These are phyloP conservation scores for Cercophora scortea DNA, from an alignment of 495 filamentous ascomycete genomes.

Conservation along the genomic window DNA sequence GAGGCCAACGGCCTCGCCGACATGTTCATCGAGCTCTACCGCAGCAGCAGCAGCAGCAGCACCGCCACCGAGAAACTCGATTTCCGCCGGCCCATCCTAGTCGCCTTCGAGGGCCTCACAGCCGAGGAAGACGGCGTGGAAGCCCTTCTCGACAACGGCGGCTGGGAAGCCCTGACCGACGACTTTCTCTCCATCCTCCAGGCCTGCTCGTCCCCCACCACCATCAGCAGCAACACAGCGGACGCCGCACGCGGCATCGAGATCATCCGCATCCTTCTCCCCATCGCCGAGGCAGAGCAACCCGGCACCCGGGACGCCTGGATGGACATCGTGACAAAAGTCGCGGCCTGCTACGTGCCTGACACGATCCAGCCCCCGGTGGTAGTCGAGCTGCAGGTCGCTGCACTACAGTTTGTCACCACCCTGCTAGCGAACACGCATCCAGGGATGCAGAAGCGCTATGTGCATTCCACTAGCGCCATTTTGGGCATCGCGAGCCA, in stretches of 20 bases:
- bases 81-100: conserved; percentile 43
- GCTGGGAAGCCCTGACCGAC: conserved; percentile 39
- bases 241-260: conserved; percentile 40
- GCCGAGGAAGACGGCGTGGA: conserved; percentile 35
- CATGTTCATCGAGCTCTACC: conserved; percentile 51
- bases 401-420: conserved; percentile 42
- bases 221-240: background rate
- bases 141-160: conserved; percentile 33
- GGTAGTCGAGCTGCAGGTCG: conserved; percentile 40
- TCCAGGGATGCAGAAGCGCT: conserved; percentile 36
- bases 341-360: conserved; percentile 27
- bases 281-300: conserved; percentile 34
- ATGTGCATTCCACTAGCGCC: conserved; percentile 31
- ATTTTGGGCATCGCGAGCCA: conserved; percentile 31
- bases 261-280: conserved; percentile 43
- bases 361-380: conserved; percentile 2
- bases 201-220: conserved; percentile 1
- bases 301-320: conserved; percentile 36
- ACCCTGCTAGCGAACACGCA: conserved; percentile 38
- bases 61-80: conserved; percentile 23
- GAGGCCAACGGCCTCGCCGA: conserved; percentile 51
- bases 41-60: conserved; percentile 11
- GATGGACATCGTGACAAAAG: conserved; percentile 35
- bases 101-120: conserved; percentile 45
- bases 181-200: conserved; percentile 39